Conservation (phyloP, 2,329 filamentous ascomycete genomes). For the Penicillium psychrosexuale region DNA sequence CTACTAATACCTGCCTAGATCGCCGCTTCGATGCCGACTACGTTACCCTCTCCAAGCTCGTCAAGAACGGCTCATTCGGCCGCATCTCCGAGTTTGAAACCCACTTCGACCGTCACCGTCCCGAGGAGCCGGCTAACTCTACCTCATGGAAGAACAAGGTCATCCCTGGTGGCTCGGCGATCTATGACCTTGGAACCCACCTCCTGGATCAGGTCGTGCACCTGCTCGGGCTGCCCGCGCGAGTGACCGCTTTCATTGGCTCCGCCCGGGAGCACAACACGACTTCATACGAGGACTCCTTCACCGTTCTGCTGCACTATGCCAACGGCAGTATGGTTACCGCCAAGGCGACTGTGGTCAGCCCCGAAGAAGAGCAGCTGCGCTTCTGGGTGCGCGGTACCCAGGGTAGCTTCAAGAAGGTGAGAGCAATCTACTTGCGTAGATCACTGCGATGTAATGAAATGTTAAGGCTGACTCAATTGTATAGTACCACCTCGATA, state of each 20-base stretch:
- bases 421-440: constrained; percentile 29
- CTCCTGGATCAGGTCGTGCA: constrained; percentile 71
- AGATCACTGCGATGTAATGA: background rate
- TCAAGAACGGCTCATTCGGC: constrained; percentile 60
- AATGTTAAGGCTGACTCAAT: background rate
- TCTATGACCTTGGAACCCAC: constrained; percentile 75
- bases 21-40: constrained; percentile 77
- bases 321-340: constrained; percentile 61
- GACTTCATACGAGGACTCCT: constrained; percentile 48
- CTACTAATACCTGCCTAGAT: constrained; percentile 39
- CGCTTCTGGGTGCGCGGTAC: constrained; percentile 75
- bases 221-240: constrained; percentile 66
- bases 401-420: constrained; percentile 72
- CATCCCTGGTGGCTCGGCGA: constrained; percentile 63
- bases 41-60: constrained; percentile 62
- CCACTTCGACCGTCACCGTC: constrained; percentile 73
- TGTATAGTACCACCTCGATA: constrained; percentile 57
- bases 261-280: constrained; percentile 61
- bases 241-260: constrained; percentile 66
- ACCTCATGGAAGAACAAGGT: constrained; percentile 65
- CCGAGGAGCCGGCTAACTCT: constrained; percentile 49
- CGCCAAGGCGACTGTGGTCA: constrained; percentile 66
- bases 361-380: constrained; percentile 65
- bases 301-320: constrained; percentile 66
- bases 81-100: constrained; percentile 74